Conservation (phyloP, 768 basidiomycete genomes). For the Boletellus sp. region DNA sequence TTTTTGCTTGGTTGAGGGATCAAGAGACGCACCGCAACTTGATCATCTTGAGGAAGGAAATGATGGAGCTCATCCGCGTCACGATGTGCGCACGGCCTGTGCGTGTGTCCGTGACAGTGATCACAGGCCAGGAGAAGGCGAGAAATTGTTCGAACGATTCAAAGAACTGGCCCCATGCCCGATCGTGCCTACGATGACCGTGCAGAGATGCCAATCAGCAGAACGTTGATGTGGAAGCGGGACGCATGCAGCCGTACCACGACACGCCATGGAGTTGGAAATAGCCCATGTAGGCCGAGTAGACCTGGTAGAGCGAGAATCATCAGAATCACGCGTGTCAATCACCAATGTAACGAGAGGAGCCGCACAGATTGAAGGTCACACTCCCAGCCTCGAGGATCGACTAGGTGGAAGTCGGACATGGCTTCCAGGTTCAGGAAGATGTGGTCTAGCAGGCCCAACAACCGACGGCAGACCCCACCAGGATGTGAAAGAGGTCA, state of each 20-base stretch:
- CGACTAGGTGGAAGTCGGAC: conserved; percentile 71
- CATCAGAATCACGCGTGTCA: not conserved
- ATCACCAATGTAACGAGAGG: not conserved
- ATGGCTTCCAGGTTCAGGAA: conserved; percentile 27
- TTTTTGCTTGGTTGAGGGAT: not conserved
- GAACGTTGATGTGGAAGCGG: not conserved
- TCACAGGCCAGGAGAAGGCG: conserved; percentile 78
- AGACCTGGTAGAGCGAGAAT: conserved; percentile 37
- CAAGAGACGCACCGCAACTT: conserved; percentile 56
- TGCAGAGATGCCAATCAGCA: not conserved
- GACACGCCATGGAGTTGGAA: conserved; percentile 68
- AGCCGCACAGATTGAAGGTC: conserved; percentile 70
- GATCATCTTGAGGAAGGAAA: conserved; percentile 81
- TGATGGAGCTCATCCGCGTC: conserved; percentile 66
- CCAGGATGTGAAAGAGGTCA: not conserved
- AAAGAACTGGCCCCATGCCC: conserved; percentile 77
- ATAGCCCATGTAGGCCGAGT: conserved; percentile 75
- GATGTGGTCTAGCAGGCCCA: not conserved
- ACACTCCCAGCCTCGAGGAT: conserved; percentile 75
- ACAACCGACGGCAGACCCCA: not conserved
- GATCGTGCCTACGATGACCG: conserved; percentile 56
- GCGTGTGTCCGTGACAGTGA: conserved; percentile 68
- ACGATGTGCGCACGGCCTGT: conserved; percentile 78
- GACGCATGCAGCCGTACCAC: conserved; percentile 45
- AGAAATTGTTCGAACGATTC: conserved; percentile 77